phyloP scores from a whole-genome alignment of 2,329 filamentous ascomycete genomes.

The Cladophialophora yegresii region DNA sequence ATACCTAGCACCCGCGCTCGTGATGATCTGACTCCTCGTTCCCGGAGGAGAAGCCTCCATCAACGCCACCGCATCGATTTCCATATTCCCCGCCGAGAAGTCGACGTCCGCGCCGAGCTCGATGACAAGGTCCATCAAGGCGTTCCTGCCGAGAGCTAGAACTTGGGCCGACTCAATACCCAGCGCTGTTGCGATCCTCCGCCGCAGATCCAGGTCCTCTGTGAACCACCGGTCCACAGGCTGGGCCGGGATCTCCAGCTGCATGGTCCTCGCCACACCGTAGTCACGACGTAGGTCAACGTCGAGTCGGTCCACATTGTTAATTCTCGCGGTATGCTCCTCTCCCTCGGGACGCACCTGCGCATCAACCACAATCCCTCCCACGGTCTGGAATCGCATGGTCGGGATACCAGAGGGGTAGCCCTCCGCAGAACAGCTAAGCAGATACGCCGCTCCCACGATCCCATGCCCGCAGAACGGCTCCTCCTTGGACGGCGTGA shows the following conservation, averaged over 20 bases:
- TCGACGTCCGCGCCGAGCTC: conserved; percentile 9
- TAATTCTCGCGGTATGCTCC: not conserved
- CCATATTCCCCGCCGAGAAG: conserved; percentile 10
- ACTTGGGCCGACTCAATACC: not conserved
- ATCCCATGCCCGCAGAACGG: conserved; percentile 18
- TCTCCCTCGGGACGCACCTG: not conserved
- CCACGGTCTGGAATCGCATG: conserved; percentile 11
- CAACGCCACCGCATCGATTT: conserved; percentile 14
- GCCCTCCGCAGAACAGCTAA: not conserved
- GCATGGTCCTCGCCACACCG: not conserved
- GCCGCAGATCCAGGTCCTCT: not conserved
- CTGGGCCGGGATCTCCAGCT: conserved; percentile 9
- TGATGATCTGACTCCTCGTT: conserved; percentile 15
- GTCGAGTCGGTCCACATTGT: not conserved
- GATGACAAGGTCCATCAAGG: conserved; percentile 16
- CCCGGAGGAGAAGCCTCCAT: conserved; percentile 8
- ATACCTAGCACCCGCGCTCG: conserved; percentile 4
- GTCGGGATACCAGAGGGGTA: too few relatives aligned
- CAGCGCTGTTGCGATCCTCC: conserved; percentile 5
- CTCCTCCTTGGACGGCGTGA: conserved; percentile 17
- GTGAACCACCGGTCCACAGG: conserved; percentile 6
- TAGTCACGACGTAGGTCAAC: not conserved
- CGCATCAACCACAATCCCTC: conserved; percentile 16
- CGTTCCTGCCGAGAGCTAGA: conserved; percentile 12
- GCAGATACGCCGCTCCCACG: conserved; percentile 6